These are phyloP conservation scores for Aspergillus homomorphus DNA, from an alignment of 495 filamentous ascomycete genomes.

Conservation along the genomic window DNA sequence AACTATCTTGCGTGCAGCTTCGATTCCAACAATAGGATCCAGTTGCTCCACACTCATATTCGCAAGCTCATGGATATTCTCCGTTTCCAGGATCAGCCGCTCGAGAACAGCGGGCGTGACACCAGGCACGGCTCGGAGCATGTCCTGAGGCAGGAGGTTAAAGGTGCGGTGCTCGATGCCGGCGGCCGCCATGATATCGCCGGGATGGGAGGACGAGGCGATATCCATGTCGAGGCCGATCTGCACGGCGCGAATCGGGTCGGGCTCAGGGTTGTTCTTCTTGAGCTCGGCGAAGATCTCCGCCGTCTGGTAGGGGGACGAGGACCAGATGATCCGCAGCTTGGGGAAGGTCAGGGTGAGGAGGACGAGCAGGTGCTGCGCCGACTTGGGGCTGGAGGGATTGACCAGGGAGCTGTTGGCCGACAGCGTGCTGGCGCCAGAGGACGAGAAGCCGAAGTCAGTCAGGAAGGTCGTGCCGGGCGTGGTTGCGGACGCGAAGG, in stretches of 20 bases:
- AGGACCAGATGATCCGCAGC: conserved; percentile 90
- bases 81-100: conserved; percentile 66
- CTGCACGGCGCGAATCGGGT: conserved; percentile 81
- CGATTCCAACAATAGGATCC: conserved; percentile 68
- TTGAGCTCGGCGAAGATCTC: conserved; percentile 96
- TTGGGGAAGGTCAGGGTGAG: conserved; percentile 89
- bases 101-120: conserved; percentile 75
- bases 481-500: conserved; percentile 58
- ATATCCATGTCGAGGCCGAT: conserved; percentile 69
- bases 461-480: conserved; percentile 39
- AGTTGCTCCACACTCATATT: conserved; percentile 81
- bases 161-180: conserved; percentile 53
- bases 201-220: conserved; percentile 50
- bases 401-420: conserved; percentile 42
- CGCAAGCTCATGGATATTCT: conserved; percentile 76
- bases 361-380: conserved; percentile 89
- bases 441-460: conserved; percentile 65
- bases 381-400: conserved; percentile 57
- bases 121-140: conserved; percentile 82
- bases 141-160: conserved; percentile 74
- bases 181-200: conserved; percentile 57
- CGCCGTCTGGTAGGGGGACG: conserved; percentile 90
- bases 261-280: conserved; percentile 80
- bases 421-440: conserved; percentile 52
- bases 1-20: conserved; percentile 73